Evolutionary conservation across 345 rosid species (phyloP).

Genomic region (Eucalyptus paniculata): DNA sequence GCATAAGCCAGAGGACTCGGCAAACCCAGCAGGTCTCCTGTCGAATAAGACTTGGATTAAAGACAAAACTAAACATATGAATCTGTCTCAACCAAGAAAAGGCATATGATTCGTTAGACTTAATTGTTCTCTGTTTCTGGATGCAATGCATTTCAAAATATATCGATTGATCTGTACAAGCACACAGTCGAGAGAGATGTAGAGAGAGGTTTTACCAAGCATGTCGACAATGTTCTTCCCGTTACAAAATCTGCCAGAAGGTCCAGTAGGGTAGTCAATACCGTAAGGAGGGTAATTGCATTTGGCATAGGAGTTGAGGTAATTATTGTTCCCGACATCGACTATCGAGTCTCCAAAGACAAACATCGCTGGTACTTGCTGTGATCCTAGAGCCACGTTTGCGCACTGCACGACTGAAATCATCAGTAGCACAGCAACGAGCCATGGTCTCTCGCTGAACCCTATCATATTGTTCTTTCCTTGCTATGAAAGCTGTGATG

Average conservation of each 20-base stretch:
- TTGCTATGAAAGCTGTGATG: background rate
- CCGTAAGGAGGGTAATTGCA: slow-evolving; percentile 80
- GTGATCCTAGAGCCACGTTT: background rate
- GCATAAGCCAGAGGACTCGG: slow-evolving; percentile 55
- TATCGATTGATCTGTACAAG: background rate
- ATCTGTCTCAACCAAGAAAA: background rate
- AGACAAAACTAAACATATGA: background rate
- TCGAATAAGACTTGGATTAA: background rate
- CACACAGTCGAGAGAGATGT: background rate
- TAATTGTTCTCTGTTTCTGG: background rate
- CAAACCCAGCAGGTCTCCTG: slow-evolving; percentile 55
- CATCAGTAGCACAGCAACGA: background rate
- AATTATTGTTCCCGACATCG: slow-evolving; percentile 80
- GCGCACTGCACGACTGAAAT: background rate
- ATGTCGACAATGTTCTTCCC: slow-evolving; percentile 61
- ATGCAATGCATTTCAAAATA: background rate
- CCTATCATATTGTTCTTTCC: background rate
- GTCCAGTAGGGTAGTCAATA: slow-evolving; percentile 49
- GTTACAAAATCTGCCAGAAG: slow-evolving; percentile 73
- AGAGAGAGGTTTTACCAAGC: slow-evolving; percentile 25
- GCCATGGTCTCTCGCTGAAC: background rate
- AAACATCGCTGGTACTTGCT: slow-evolving; percentile 58
- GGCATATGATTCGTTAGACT: background rate
- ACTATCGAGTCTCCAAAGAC: slow-evolving; percentile 86
- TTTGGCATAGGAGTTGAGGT: slow-evolving; percentile 45